Conservation (phyloP, 495 filamentous ascomycete species). For the Hypomontagnella monticulosa region DNA sequence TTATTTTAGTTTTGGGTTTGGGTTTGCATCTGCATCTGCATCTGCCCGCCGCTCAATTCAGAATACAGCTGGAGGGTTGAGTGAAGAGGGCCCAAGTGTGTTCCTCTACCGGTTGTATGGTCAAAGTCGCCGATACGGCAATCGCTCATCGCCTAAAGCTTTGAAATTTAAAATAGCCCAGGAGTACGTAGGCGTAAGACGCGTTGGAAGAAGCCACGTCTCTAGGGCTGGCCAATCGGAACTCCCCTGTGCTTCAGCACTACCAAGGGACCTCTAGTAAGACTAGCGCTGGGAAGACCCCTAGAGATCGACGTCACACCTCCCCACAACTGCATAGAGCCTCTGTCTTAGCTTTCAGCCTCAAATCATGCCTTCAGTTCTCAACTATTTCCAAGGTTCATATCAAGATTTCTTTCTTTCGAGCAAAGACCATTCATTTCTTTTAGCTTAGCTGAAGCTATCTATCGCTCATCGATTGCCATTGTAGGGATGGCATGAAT, state of each 20-base stretch:
- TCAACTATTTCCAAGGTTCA: too few relatives aligned
- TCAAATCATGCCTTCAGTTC: too few relatives aligned
- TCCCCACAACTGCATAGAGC: too few relatives aligned
- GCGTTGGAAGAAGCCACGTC: conserved; percentile 38
- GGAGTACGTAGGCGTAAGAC: conserved; percentile 8
- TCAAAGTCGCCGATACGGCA: background rate
- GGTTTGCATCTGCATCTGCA: too few relatives aligned
- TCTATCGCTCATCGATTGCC: too few relatives aligned
- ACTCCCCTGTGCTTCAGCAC: conserved; percentile 2
- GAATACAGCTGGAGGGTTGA: background rate
- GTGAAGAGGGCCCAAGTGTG: too few relatives aligned
- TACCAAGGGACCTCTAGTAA: background rate
- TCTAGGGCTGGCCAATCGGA: conserved; percentile 36
- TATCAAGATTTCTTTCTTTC: too few relatives aligned
- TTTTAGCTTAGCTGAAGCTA: too few relatives aligned
- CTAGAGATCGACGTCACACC: conserved; percentile 17
- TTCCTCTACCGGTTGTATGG: background rate
- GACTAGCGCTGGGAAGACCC: conserved; percentile 6
- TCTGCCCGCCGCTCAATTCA: conserved; percentile 6
- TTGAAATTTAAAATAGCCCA: conserved; percentile 1
- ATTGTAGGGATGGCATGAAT: too few relatives aligned
- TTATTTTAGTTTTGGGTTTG: too few relatives aligned
- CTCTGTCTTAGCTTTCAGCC: too few relatives aligned
- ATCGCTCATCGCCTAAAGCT: background rate
- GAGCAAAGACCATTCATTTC: too few relatives aligned